Base-by-base conservation (phyloP, 1,284 basidiomycete species). In the Trichosporon coremiiforme region DNA sequence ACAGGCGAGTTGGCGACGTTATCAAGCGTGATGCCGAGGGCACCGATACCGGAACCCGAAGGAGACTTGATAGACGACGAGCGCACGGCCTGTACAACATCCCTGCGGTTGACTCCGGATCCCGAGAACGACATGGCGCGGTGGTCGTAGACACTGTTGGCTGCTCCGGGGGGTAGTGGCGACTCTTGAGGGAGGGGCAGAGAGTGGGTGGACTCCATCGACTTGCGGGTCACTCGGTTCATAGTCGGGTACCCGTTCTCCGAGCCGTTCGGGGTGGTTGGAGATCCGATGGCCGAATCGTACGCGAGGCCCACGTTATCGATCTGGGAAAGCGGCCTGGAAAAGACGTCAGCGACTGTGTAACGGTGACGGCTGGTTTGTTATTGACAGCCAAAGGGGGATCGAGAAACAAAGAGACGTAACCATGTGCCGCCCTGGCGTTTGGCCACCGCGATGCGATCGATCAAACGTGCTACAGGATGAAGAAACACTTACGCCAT, bases 81-180 rank as follows among this genome's bases (percentile, higher is more conserved):
- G 35, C 81, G 74, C 4, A 80, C 75, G 0, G 79, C 75, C 22
- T 75, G 71, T 5, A 79, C 71, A 10, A 77, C 78, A 29, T 79
- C 78, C 62, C 75, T 72, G 5, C 82, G 71, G 53, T 75, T 72
- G 20, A 73, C 73, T 25, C 75, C 71, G 0, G 77, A 75, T 15
- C 83, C 83, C 0, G 81, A 83, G 70, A 83, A 84, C 12, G 80
- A 83, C n/a, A 77, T 81, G 5, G 83, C 75, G n/a, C 83, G 79
- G 64, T 69, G 70, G 62, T 82, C 80, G 35, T 74, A 73, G 31
- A 72, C 35, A 65, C 74, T 57, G 71, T 72, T 66, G 1, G 76
- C 77, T 4, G 78, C 78, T 33, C 79, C 77, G 9, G 79, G 77
- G 5, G 76, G 79, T 10, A 79, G 66, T 13, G 73, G 70, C 45